A percentile compares a stretch with the other conserved stretches of the same genome.
These are phyloP conservation scores for Claviceps sorghi DNA, from an alignment of 2,329 filamentous ascomycete species.

Conservation along the genomic window DNA sequence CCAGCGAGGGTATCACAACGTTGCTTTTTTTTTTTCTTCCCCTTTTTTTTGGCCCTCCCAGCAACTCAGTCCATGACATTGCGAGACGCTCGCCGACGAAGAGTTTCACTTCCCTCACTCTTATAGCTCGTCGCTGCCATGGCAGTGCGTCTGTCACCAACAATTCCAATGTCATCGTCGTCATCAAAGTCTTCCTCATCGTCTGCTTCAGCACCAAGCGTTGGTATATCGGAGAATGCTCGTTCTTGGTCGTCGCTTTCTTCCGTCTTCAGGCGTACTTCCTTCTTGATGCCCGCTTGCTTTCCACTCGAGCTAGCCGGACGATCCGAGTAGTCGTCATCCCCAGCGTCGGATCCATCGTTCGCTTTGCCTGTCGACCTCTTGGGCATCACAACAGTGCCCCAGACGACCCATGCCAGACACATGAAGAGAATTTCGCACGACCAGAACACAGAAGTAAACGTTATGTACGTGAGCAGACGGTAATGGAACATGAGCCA, in stretches of 20 bases:
- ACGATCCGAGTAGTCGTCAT: slow-evolving; percentile 23
- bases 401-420: slow-evolving; percentile 47
- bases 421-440: slow-evolving; percentile 55
- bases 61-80: slow-evolving; percentile 8
- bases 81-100: slow-evolving; percentile 19
- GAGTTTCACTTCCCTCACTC: slow-evolving; percentile 19
- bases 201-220: slow-evolving; percentile 28
- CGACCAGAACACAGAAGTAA: slow-evolving; percentile 61
- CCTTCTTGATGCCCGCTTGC: slow-evolving; percentile 26
- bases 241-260: slow-evolving; percentile 12
- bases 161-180: slow-evolving; percentile 15
- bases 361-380: slow-evolving; percentile 5
- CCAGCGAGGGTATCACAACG: slow-evolving; percentile 3
- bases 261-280: slow-evolving; percentile 23
- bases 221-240: slow-evolving; percentile 19
- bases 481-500: slow-evolving; percentile 83
- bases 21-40: neutral
- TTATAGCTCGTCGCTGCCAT: slow-evolving; percentile 41
- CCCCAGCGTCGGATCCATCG: slow-evolving; percentile 7
- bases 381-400: slow-evolving; percentile 17
- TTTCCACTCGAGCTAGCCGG: slow-evolving; percentile 29
- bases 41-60: neutral
- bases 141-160: slow-evolving; percentile 23
- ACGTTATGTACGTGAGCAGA: slow-evolving; percentile 50
- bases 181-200: slow-evolving; percentile 29